Evolutionary conservation across 2,329 filamentous ascomycete genomes (phyloP), one percentile per base, ranked within the genome.

Genomic region (Trichoderma sp.): DNA sequence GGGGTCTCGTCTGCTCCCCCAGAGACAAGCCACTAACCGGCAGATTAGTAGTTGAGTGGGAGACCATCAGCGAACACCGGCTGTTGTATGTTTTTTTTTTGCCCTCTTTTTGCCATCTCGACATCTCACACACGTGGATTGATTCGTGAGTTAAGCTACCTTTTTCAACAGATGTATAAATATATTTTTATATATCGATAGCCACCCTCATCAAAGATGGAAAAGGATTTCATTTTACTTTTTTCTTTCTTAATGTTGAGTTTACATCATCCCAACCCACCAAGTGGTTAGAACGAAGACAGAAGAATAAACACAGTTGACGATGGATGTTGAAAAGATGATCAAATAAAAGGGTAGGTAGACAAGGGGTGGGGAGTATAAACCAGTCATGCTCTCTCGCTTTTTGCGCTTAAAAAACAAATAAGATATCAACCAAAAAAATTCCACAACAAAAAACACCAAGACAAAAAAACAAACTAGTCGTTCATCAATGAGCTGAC

Each of bases 341-440:
- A 21, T n/a, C 41, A 27, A 38, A 38, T 12, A 68, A 56, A 16
- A 56, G 6, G 7, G 41, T 45, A 6, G 3, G 41, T 45, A 29
- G n/a, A n/a, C 11, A 11, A 11, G 11, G 3, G 12, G 33, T 31
- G 29, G 14, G 14, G 12, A 53, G 29, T 12, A 45, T 3, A 68
- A 62, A 64, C 68, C 68, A 56, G 71, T 65, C 41, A 12, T 73
- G 41, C 60, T 65, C 60, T 63, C 41, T 73, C 60, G 60, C 71
- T 64, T 73, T 53, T 33, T 62, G 33, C 71, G 60, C 71, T 64
- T 3, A 56, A 14, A 38, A 24, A 65, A 41, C 33, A 16, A 41
- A 24, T 41, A 31, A 65, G 38, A 41, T 38, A n/a, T 53, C n/a
- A 27, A 27, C 24, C 56, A 41, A 41, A 27, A 27, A 50, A 50